Conservation (phyloP, 371 early-diverging fungal genomes). For the Mortierella polycephala region DNA sequence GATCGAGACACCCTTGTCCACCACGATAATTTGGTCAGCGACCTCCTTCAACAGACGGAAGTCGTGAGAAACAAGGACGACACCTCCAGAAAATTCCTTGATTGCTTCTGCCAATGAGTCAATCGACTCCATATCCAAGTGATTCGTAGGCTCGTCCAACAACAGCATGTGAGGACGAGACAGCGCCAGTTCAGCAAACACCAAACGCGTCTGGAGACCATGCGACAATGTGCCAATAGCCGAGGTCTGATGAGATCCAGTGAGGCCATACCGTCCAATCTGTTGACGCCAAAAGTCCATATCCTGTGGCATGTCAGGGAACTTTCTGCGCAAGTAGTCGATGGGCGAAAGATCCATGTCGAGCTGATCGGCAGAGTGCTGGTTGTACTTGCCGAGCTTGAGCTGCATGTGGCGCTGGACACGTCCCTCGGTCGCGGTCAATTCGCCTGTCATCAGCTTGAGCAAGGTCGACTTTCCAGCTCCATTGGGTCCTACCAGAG, state of each 20-base stretch:
- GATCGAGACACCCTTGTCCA: conserved; percentile 86
- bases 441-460: conserved; percentile 91
- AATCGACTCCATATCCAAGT: conserved; percentile 94
- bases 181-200: conserved; percentile 95
- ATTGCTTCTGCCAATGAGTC: conserved; percentile 97
- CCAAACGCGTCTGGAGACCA: conserved; percentile 95
- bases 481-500: conserved; percentile 93
- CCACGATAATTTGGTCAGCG: conserved; percentile 95
- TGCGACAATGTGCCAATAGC: conserved; percentile 91
- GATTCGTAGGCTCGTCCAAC: conserved; percentile 98
- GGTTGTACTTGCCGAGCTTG: conserved; percentile 97
- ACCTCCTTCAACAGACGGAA: conserved; percentile 97
- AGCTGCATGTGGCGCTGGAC: conserved; percentile 90
- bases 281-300: conserved; percentile 88
- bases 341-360: conserved; percentile 88
- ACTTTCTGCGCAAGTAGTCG: conserved; percentile 91
- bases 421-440: conserved; percentile 87
- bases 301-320: conserved; percentile 82
- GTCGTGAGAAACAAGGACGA: conserved; percentile 99
- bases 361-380: conserved; percentile 97
- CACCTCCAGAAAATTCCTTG: conserved; percentile 95
- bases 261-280: conserved; percentile 94
- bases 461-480: conserved; percentile 95
- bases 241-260: conserved; percentile 92
- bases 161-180: conserved; percentile 93